A percentile compares a stretch with the other conserved stretches of the same genome.
phyloP scores from a whole-genome alignment of 305 asterid genomes.

The Fraxinus baroniana region DNA sequence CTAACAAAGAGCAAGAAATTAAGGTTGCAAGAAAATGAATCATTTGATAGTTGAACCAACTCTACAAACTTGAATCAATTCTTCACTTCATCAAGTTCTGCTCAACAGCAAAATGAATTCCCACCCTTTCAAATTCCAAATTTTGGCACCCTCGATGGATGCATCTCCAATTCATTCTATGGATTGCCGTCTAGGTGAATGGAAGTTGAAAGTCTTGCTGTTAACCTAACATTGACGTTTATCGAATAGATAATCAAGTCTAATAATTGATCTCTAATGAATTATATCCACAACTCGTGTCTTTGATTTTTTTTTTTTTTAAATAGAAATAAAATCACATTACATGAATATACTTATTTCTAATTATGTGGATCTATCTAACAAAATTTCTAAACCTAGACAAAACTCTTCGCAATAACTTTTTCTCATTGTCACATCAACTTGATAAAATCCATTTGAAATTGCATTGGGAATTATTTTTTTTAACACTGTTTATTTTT shows the following conservation, averaged over 20 bases:
- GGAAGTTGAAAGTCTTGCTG: neutral
- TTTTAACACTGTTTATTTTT: neutral
- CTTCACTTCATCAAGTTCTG: neutral
- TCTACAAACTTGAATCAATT: neutral
- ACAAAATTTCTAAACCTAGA: no score
- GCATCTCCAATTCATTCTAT: neutral
- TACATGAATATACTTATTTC: no score
- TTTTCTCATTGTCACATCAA: neutral
- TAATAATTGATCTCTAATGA: neutral
- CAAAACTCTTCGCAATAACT: no score
- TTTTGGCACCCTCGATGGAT: slow-evolving; percentile 31
- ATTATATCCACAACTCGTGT: neutral
- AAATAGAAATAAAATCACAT: neutral
- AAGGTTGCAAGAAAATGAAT: neutral
- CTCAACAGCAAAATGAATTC: neutral
- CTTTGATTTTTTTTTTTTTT: no score
- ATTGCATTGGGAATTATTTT: neutral
- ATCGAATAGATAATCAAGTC: neutral
- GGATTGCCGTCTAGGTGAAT: neutral
- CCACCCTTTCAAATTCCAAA: neutral
- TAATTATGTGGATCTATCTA: no score
- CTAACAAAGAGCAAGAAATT: neutral
- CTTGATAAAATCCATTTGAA: neutral
- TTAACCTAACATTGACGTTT: neutral
- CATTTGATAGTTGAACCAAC: neutral